Evolutionary conservation across 2,329 filamentous ascomycete genomes (phyloP).

Genomic region (Bisporella sp.): DNA sequence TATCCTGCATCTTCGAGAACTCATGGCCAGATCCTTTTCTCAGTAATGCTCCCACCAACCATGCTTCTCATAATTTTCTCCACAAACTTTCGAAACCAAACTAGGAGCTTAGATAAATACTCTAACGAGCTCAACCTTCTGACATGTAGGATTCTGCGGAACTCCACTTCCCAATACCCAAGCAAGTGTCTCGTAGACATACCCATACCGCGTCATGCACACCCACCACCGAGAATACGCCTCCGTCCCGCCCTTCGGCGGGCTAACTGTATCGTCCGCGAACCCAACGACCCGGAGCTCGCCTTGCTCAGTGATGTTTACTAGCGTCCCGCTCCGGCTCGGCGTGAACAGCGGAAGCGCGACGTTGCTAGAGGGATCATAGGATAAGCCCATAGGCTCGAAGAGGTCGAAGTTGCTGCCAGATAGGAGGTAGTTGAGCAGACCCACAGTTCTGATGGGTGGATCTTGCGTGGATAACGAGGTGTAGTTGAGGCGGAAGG

Average conservation of each 20-base stretch:
- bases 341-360: slow-evolving; percentile 34
- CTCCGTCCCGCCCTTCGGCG: slow-evolving; percentile 6
- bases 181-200: slow-evolving; percentile 35
- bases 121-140: slow-evolving; percentile 34
- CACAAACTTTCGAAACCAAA: too few species aligned
- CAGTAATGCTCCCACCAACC: too few species aligned
- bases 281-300: slow-evolving; percentile 33
- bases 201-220: slow-evolving; percentile 35
- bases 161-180: slow-evolving; percentile 33
- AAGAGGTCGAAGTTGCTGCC: slow-evolving; percentile 25
- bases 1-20: too few species aligned
- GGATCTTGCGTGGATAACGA: slow-evolving; percentile 18
- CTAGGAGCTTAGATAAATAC: neutral
- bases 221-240: slow-evolving; percentile 35
- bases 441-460: slow-evolving; percentile 16
- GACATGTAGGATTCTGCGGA: slow-evolving; percentile 39
- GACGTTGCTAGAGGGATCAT: slow-evolving; percentile 33
- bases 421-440: slow-evolving; percentile 18
- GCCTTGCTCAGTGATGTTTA: slow-evolving; percentile 34
- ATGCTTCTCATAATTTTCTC: too few species aligned
- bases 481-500: slow-evolving; percentile 25
- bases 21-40: too few species aligned
- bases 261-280: slow-evolving; percentile 28
- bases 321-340: slow-evolving; percentile 14
- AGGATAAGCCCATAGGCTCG: slow-evolving; percentile 29